A percentile compares a stretch with the other conserved stretches of the same genome.
These are phyloP conservation scores for Pseudopithomyces maydicus DNA, from an alignment of 2,329 filamentous ascomycete species.

Conservation along the genomic window DNA sequence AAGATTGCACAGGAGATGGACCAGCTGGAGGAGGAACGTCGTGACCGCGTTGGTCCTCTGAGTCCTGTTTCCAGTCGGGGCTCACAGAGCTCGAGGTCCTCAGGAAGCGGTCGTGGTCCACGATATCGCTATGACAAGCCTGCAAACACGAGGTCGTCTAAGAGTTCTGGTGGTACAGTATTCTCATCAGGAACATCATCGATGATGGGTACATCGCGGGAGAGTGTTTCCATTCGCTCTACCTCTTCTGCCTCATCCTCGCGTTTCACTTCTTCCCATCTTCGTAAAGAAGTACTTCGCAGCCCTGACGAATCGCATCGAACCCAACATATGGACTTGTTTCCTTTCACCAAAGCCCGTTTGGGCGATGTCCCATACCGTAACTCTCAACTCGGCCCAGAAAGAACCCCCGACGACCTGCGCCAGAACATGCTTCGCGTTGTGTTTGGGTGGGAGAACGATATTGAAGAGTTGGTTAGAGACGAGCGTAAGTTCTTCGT, in stretches of 20 bases:
- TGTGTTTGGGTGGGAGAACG: conserved; percentile 93
- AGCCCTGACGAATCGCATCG: conserved; percentile 74
- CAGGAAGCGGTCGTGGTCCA: conserved; percentile 50
- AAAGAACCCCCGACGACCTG: conserved; percentile 69
- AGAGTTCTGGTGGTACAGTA: conserved; percentile 59
- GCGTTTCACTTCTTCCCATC: conserved; percentile 64
- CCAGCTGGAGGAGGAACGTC: conserved; percentile 63
- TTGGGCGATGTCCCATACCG: conserved; percentile 84
- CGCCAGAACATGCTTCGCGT: conserved; percentile 88
- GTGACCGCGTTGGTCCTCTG: conserved; percentile 66
- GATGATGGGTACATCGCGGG: conserved; percentile 46
- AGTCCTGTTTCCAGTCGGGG: conserved; percentile 72
- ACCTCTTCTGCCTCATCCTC: conserved; percentile 56
- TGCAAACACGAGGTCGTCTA: conserved; percentile 31
- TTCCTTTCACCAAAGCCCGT: conserved; percentile 81
- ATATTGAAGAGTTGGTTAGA: conserved; percentile 77
- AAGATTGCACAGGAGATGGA: conserved; percentile 75
- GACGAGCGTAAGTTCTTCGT: conserved; percentile 68
- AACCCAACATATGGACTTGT: conserved; percentile 70
- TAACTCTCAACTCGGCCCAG: conserved; percentile 61
- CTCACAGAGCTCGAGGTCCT: conserved; percentile 63
- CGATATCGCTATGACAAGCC: conserved; percentile 55
- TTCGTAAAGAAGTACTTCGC: conserved; percentile 79
- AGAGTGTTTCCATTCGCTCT: conserved; percentile 63
- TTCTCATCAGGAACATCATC: conserved; percentile 70